Base-by-base conservation (phyloP, 2,329 filamentous ascomycete genomes). In the Fonsecaea erecta region DNA sequence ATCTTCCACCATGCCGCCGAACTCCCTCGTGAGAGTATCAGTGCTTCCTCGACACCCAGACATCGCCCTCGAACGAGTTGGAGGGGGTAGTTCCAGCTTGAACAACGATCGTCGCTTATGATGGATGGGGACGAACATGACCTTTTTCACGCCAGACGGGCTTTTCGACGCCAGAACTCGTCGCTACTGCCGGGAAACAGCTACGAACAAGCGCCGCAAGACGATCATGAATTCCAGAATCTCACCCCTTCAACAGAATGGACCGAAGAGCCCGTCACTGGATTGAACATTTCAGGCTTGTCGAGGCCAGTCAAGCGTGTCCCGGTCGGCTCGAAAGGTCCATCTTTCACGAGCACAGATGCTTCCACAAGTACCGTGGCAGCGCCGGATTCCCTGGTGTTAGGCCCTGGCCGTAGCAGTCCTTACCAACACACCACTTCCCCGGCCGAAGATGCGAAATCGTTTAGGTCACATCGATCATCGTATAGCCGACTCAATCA, bases 401-500 rank as follows among this genome's bases (percentile, higher is more conserved):
- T 43, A 18, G 30, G 57, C 14, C 24, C 28, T 1, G 26, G 11
- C 7, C 57, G 57, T 9, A 46, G 51, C 2, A 60, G 6, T 30
- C 57, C 57, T 35, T 51, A 52, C n/a, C 57, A 51, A 30, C 32
- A 52, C 3, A 18, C 43, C n/a, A 4, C 21, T 8, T 24, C 26
- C n/a, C 30, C 26, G 2, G 18, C 2, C 24, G 57, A 24, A 28
- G 57, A 60, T 52, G 30, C 26, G 35, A 51, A 43, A 52, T 60
- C 57, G 6, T 60, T 28, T 24, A 51, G 32, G 28, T 60, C 57
- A 35, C 21, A 37, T 9, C 57, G 43, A 37, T 60, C 57, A 30
- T 60, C 57, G 12, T 60, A 60, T n/a, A 60, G 57, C 46, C 57
- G 30, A 51, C 57, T 60, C 57, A 37, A 60, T 24, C 57, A 60